phyloP scores from a whole-genome alignment of 2,329 filamentous ascomycete species.

The Fusarium proliferatum region DNA sequence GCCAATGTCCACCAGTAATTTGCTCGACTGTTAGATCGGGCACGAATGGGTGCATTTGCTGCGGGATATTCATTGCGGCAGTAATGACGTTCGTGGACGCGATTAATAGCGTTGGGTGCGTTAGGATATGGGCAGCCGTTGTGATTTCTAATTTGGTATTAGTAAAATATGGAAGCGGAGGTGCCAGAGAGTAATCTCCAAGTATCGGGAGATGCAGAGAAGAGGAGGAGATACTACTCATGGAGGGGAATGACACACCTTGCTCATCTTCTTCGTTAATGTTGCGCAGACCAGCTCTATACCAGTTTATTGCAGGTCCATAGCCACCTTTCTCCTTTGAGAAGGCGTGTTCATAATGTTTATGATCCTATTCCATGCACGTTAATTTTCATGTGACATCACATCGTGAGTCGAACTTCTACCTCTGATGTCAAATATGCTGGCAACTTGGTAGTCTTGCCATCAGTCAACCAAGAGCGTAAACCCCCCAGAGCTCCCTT shows the following conservation, averaged over 20 bases:
- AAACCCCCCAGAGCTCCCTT: neutral
- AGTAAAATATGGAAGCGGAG: neutral
- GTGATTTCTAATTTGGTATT: neutral
- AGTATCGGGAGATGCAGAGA: neutral
- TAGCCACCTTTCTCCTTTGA: neutral
- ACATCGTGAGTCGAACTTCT: fast-evolving
- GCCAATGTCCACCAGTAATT: neutral
- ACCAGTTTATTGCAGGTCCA: neutral
- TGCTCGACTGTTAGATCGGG: neutral
- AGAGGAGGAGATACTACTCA: neutral
- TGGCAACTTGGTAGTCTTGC: neutral
- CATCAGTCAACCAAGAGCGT: neutral
- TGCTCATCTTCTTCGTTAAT: neutral
- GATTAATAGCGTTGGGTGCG: neutral
- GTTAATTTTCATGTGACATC: fast-evolving
- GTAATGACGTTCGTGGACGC: neutral
- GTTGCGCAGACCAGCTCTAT: neutral
- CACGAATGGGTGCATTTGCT: neutral
- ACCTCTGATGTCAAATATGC: neutral
- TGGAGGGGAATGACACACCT: neutral
- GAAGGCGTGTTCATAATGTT: neutral
- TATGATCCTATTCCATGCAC: neutral
- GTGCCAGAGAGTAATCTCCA: neutral
- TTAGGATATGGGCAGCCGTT: neutral
- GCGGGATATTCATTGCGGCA: neutral